phyloP scores from a whole-genome alignment of 164 flowering plant species.

The Chloranthus sessilifolius region DNA sequence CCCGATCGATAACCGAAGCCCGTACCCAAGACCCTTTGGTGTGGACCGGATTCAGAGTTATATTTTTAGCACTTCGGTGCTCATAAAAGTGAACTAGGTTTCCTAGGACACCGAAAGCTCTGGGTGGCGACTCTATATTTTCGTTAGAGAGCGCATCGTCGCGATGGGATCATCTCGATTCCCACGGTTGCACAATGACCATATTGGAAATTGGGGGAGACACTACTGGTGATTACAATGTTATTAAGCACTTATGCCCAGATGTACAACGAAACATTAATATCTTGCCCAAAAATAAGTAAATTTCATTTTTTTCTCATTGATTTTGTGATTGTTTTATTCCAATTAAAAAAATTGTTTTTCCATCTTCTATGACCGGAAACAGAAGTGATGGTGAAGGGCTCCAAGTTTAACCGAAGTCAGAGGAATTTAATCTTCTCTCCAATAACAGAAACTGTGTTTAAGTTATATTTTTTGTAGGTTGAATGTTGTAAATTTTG shows the following conservation, averaged over 20 bases:
- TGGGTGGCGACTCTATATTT: too few relatives aligned
- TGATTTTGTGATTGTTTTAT: not conserved
- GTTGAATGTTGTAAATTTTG: too few relatives aligned
- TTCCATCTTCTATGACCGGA: slow-evolving; percentile 27
- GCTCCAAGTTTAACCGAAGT: slow-evolving; percentile 5
- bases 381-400: slow-evolving; percentile 18
- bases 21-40: too few relatives aligned
- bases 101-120: too few relatives aligned
- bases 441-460: slow-evolving; percentile 33
- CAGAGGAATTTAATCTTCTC: slow-evolving; percentile 33
- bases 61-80: too few relatives aligned
- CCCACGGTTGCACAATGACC: too few relatives aligned
- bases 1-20: too few relatives aligned
- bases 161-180: too few relatives aligned
- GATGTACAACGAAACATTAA: slow-evolving; percentile 30
- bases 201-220: slow-evolving; percentile 25
- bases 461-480: slow-evolving; percentile 41
- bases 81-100: too few relatives aligned
- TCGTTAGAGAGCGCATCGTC: too few relatives aligned
- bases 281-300: not conserved
- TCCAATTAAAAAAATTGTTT: not conserved
- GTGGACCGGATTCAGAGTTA: too few relatives aligned
- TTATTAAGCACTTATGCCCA: slow-evolving; percentile 15
- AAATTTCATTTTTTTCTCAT: not conserved
- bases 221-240: slow-evolving; percentile 22